Evolutionary conservation across 2,329 filamentous ascomycete species (phyloP).

Genomic region (Xenosphaeropsis pyriputrescens): DNA sequence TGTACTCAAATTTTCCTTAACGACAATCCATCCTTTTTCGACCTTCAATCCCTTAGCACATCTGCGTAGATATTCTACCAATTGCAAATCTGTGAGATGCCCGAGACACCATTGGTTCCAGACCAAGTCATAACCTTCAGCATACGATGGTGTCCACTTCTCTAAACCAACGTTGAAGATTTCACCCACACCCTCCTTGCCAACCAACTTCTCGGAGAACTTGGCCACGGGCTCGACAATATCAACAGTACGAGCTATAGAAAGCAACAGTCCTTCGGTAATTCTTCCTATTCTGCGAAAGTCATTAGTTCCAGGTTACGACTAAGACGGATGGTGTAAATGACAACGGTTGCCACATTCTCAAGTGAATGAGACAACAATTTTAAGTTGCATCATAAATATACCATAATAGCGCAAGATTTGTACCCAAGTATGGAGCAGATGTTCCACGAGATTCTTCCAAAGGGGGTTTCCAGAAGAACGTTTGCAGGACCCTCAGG

Average conservation of each 20-base stretch:
- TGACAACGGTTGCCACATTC: background rate
- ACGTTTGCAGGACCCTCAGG: too few relatives aligned
- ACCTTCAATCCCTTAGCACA: constrained; percentile 41
- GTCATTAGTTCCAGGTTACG: background rate
- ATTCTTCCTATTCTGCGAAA: constrained; percentile 60
- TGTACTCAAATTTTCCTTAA: constrained; percentile 67
- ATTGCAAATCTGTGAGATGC: constrained; percentile 61
- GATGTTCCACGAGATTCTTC: too few relatives aligned
- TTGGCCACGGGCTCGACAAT: constrained; percentile 74
- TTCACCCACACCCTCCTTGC: constrained; percentile 39
- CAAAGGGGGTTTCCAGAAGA: too few relatives aligned
- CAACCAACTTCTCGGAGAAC: constrained; percentile 52
- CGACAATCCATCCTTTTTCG: constrained; percentile 39
- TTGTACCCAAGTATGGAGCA: too few relatives aligned
- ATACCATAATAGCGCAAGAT: too few relatives aligned
- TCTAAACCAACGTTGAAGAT: constrained; percentile 65
- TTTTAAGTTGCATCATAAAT: too few relatives aligned
- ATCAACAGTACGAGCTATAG: constrained; percentile 59
- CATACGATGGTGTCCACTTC: constrained; percentile 40
- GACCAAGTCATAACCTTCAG: constrained; percentile 56
- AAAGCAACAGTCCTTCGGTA: constrained; percentile 61
- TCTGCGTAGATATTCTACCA: constrained; percentile 50
- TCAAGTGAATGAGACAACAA: background rate
- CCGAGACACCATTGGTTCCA: constrained; percentile 89
- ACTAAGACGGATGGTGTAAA: too few relatives aligned